Evolutionary conservation across 164 flowering plant species (phyloP).

Genomic region (Chimonanthus salicifolius): DNA sequence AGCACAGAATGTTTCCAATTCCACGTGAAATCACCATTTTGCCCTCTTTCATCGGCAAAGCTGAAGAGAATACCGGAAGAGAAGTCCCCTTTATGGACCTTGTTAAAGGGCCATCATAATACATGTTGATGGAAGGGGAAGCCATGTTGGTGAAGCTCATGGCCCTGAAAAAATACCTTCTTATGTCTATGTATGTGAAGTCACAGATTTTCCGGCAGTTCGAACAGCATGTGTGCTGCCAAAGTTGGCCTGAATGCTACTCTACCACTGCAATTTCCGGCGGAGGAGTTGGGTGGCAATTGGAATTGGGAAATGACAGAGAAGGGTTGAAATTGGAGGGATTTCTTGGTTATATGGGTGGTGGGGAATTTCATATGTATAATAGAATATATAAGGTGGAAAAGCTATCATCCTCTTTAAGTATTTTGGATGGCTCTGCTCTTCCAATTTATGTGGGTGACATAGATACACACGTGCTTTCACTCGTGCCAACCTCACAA

Average conservation of each 20-base stretch:
- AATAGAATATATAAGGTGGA: neutral
- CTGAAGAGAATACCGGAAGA: constrained; percentile 9
- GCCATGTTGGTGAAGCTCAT: constrained; percentile 15
- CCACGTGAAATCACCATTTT: constrained; percentile 7
- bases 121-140: constrained; percentile 11
- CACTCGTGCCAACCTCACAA: no score
- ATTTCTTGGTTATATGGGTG: neutral
- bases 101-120: constrained; percentile 6
- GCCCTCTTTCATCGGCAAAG: constrained; percentile 2
- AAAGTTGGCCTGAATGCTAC: neutral
- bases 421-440: neutral
- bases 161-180: neutral
- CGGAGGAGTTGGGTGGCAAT: neutral
- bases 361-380: neutral
- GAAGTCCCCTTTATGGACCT: constrained; percentile 4
- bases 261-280: neutral
- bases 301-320: neutral
- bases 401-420: neutral
- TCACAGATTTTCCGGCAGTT: neutral
- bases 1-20: constrained; percentile 12
- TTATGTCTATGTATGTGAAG: neutral
- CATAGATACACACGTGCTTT: neutral
- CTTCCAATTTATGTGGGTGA: neutral
- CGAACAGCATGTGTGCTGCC: neutral
- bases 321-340: neutral